These are phyloP conservation scores for Torrubiellomyces zombiae DNA, from an alignment of 2,329 filamentous ascomycete genomes.

Conservation along the genomic window DNA sequence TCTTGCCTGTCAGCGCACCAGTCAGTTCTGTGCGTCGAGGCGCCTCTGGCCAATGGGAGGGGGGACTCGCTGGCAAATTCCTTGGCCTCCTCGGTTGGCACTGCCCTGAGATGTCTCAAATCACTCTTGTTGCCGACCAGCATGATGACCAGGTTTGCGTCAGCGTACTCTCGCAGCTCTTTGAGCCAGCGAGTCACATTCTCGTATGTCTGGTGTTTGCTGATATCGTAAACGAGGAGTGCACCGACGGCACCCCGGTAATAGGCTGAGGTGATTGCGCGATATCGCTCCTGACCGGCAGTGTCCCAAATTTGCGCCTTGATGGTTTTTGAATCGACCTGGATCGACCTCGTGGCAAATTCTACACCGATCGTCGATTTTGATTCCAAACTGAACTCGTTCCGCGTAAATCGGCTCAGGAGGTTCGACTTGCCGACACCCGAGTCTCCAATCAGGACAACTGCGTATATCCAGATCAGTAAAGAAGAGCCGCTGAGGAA, in stretches of 20 bases:
- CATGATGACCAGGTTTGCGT: slow-evolving; percentile 99
- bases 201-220: slow-evolving; percentile 98
- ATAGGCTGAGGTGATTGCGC: slow-evolving; percentile 97
- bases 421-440: slow-evolving; percentile 99
- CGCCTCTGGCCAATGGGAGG: too few species aligned
- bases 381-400: slow-evolving; percentile 99
- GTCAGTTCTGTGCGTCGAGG: too few species aligned
- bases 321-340: slow-evolving; percentile 99
- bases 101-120: slow-evolving; percentile 94
- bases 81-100: slow-evolving; percentile 96
- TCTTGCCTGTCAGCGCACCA: slow-evolving; percentile 52
- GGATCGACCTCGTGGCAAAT: slow-evolving; percentile 95
- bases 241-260: slow-evolving; percentile 96
- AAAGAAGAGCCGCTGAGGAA: slow-evolving; percentile 6
- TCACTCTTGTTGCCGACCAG: slow-evolving; percentile 99
- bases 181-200: slow-evolving; percentile 99
- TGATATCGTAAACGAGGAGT: slow-evolving; percentile 97
- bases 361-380: slow-evolving; percentile 99
- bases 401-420: slow-evolving; percentile 96
- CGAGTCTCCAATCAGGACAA: slow-evolving; percentile 97
- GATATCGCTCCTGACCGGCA: slow-evolving; percentile 94
- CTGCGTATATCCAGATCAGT: slow-evolving; percentile 30
- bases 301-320: slow-evolving; percentile 99
- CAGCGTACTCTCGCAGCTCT: slow-evolving; percentile 92
- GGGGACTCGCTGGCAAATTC: slow-evolving; percentile 69